Percentiles rank a stretch among this genome's conserved stretches.
These are phyloP conservation scores for Chlorella vulgaris DNA, from an alignment of 139 green algal species.

Conservation along the genomic window DNA sequence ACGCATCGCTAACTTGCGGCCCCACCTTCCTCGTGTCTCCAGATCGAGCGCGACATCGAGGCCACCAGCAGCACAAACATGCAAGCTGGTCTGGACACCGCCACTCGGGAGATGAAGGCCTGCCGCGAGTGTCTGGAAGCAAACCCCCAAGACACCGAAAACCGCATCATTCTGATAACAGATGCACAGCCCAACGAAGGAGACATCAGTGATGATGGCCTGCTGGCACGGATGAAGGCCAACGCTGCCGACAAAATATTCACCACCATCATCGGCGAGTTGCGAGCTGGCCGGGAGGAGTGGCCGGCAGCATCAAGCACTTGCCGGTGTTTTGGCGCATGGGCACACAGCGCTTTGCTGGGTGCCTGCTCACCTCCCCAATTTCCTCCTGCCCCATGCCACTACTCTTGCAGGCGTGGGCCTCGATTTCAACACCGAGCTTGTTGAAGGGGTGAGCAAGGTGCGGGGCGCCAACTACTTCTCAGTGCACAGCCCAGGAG, in stretches of 20 bases:
- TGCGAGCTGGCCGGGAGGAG: neutral
- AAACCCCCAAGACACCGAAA: slow-evolving; percentile 10
- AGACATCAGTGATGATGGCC: slow-evolving; percentile 4
- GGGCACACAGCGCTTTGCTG: too few species aligned
- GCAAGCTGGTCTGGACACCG: slow-evolving; percentile 14
- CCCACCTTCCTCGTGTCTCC: neutral
- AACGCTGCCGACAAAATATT: slow-evolving; percentile 33
- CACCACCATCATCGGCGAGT: slow-evolving; percentile 33
- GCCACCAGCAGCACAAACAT: slow-evolving; percentile 27
- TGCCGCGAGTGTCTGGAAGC: slow-evolving; percentile 33
- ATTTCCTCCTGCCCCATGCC: neutral
- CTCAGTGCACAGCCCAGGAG: slow-evolving; percentile 34
- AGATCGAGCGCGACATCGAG: slow-evolving; percentile 17
- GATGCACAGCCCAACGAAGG: slow-evolving; percentile 43
- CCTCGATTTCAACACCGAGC: slow-evolving; percentile 47
- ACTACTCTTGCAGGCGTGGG: slow-evolving; percentile 18
- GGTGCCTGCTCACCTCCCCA: neutral
- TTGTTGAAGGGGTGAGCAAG: slow-evolving; percentile 27
- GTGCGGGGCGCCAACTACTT: slow-evolving; percentile 43
- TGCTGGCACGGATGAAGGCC: slow-evolving; percentile 16
- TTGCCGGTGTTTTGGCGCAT: neutral
- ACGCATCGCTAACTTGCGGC: neutral
- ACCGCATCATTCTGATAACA: slow-evolving; percentile 45
- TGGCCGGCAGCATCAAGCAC: neutral
- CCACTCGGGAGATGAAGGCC: slow-evolving; percentile 5